phyloP scores from a whole-genome alignment of 1,284 basidiomycete species.

The Flammula alnicola region DNA sequence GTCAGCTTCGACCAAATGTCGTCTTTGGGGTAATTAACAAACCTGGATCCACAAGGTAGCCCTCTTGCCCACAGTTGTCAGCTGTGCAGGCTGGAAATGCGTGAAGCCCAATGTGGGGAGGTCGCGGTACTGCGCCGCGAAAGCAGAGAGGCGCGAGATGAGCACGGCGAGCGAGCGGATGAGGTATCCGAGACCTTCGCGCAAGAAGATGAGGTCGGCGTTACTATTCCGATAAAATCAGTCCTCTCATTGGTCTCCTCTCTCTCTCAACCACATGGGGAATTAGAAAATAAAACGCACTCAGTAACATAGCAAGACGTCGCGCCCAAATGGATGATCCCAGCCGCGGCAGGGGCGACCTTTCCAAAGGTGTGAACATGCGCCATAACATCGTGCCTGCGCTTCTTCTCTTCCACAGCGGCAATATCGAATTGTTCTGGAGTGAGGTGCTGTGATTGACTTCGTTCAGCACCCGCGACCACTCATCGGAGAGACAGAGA shows the following conservation, averaged over 20 bases:
- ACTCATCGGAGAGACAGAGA: no score
- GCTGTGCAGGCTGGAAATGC: constrained; percentile 98
- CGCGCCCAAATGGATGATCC: constrained; percentile 97
- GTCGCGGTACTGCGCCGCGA: constrained; percentile 60
- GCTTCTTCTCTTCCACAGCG: constrained; percentile 94
- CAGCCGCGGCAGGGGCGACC: constrained; percentile 93
- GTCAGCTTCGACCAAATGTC: constrained; percentile 19
- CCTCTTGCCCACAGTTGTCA: constrained; percentile 99
- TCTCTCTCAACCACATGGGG: no score
- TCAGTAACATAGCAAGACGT: constrained; percentile 99
- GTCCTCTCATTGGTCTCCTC: no score
- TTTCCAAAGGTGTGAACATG: constrained; percentile 97
- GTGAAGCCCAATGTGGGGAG: constrained; percentile 96
- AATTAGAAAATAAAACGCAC: constrained; percentile 62
- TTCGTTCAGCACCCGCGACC: no score
- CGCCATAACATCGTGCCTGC: constrained; percentile 99
- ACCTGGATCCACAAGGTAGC: constrained; percentile 98
- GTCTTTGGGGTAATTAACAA: no score
- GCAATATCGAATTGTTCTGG: constrained; percentile 92
- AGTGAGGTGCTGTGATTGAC: constrained; percentile 81
- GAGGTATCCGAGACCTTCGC: constrained; percentile 84
- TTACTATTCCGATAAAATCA: no score
- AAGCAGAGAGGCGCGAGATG: constrained; percentile 81
- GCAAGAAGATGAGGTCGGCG: constrained; percentile 97
- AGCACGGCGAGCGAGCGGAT: constrained; percentile 88